Evolutionary conservation across 1,139 yeast species (phyloP).

Genomic region (Blastobotrys aristatus): DNA sequence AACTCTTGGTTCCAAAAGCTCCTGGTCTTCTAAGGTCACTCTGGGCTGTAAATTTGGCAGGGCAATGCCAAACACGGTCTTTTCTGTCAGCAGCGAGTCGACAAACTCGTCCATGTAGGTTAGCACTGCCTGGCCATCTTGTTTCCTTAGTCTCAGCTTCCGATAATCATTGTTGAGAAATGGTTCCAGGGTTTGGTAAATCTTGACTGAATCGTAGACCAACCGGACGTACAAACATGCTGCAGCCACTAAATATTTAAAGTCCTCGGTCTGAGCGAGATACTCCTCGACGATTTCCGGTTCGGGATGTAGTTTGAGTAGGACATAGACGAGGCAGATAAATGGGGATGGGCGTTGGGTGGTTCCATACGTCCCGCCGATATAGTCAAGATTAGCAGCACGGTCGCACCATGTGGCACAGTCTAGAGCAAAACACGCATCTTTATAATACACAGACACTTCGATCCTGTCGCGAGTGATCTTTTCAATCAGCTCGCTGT

Average conservation of each 20-base stretch:
- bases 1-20: slow-evolving; percentile 36
- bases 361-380: slow-evolving; percentile 47
- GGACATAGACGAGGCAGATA: slow-evolving; percentile 55
- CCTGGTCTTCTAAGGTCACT: slow-evolving; percentile 38
- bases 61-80: slow-evolving; percentile 53
- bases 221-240: slow-evolving; percentile 56
- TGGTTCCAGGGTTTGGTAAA: slow-evolving; percentile 50
- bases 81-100: slow-evolving; percentile 47
- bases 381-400: slow-evolving; percentile 38
- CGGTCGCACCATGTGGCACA: slow-evolving; percentile 47
- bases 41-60: slow-evolving; percentile 53
- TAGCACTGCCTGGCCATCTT: slow-evolving; percentile 31
- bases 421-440: slow-evolving; percentile 54
- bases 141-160: slow-evolving; percentile 40
- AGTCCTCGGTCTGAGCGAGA: slow-evolving; percentile 47
- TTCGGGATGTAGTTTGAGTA: slow-evolving; percentile 59
- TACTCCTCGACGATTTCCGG: slow-evolving; percentile 49
- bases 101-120: slow-evolving; percentile 57
- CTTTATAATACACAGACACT: slow-evolving; percentile 66
- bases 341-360: slow-evolving; percentile 56
- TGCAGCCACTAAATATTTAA: slow-evolving; percentile 63
- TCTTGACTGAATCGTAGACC: slow-evolving; percentile 41
- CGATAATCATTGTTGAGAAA: slow-evolving; percentile 48
- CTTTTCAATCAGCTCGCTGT: slow-evolving; percentile 47
- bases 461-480: slow-evolving; percentile 63